Conservation (phyloP, 148 eudicot genomes). For the Spergularia bocconei region DNA sequence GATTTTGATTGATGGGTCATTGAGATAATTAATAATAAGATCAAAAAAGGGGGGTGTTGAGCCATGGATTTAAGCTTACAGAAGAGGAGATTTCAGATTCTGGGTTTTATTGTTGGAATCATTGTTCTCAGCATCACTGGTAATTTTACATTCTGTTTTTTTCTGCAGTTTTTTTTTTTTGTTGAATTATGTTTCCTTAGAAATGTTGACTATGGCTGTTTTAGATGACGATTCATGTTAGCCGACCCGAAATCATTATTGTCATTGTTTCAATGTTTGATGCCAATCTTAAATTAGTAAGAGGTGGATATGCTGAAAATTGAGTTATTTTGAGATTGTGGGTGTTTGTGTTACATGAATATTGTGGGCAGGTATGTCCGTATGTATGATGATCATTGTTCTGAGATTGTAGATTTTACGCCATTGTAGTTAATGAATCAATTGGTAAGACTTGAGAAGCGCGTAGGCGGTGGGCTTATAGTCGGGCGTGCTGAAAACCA, state of each 20-base stretch:
- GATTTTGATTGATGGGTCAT: conserved; percentile 14
- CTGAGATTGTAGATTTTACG: too few species aligned
- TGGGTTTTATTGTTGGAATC: conserved; percentile 43
- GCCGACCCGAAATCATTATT: background rate
- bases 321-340: background rate
- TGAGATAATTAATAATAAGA: background rate
- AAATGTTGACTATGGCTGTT: background rate
- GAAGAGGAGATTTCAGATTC: conserved; percentile 47
- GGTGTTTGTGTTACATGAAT: background rate
- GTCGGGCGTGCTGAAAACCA: too few species aligned
- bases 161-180: background rate
- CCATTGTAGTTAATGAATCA: too few species aligned
- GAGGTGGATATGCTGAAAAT: background rate
- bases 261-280: background rate
- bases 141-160: conserved; percentile 7
- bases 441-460: too few species aligned
- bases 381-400: background rate
- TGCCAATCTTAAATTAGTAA: background rate
- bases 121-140: conserved; percentile 61
- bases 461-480: too few species aligned
- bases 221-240: too few species aligned
- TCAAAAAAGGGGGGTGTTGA: background rate
- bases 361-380: too few species aligned
- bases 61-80: conserved; percentile 43
- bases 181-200: background rate